Percentiles rank a stretch among this genome's conserved stretches.
phyloP scores from a whole-genome alignment of 345 rosid genomes.

The Corchorus olitorius region DNA sequence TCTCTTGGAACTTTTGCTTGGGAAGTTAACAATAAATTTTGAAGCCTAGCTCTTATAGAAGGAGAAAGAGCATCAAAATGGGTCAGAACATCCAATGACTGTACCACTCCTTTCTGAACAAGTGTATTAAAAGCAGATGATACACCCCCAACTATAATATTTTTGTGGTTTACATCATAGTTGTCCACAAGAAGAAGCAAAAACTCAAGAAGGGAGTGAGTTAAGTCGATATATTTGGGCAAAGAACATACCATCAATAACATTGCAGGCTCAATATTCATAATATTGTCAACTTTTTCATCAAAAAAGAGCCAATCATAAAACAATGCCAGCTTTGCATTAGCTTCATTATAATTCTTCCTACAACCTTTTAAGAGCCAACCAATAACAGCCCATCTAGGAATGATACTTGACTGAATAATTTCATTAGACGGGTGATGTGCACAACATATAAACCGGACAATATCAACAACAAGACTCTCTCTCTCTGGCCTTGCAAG shows the following conservation, averaged over 20 bases:
- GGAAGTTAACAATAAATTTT: conserved; percentile 36
- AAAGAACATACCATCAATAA: conserved; percentile 73
- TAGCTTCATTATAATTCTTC: conserved; percentile 54
- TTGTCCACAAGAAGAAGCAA: conserved; percentile 71
- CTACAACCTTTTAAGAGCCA: conserved; percentile 64
- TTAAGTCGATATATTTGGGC: conserved; percentile 60
- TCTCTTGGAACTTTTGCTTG: conserved; percentile 32
- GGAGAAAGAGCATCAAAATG: conserved; percentile 46
- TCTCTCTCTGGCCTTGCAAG: conserved; percentile 57
- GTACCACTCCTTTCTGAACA: conserved; percentile 64
- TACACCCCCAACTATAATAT: conserved; percentile 52
- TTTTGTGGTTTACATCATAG: conserved; percentile 50
- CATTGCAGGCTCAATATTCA: conserved; percentile 94
- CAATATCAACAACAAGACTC: conserved; percentile 59
- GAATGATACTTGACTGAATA: conserved; percentile 62
- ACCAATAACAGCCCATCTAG: conserved; percentile 88
- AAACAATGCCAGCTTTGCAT: conserved; percentile 70
- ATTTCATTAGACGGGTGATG: conserved; percentile 69
- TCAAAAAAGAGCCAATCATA: conserved; percentile 90
- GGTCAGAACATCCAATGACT: conserved; percentile 50
- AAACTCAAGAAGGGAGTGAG: conserved; percentile 71
- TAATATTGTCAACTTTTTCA: conserved; percentile 60
- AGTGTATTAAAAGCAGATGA: conserved; percentile 55
- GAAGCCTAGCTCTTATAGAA: conserved; percentile 54
- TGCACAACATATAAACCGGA: conserved; percentile 74